Base-by-base conservation (phyloP, 306 rosid species). In the Malus orientalis region DNA sequence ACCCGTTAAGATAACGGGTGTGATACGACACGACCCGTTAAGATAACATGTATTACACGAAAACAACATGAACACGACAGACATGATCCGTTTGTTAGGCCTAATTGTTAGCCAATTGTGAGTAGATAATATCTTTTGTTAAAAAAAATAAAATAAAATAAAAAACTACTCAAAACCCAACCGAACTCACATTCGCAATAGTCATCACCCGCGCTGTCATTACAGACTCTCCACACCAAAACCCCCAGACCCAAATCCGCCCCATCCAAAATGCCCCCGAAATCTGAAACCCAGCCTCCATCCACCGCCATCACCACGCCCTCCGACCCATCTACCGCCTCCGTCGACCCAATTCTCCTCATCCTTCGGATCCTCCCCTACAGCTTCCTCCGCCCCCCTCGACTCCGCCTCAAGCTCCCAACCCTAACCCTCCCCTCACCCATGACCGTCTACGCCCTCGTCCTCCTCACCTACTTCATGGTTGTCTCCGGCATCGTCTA, bases 401-500 rank as follows among this genome's bases (percentile, higher is more conserved):
- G 74, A 45, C 86, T 83, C 78, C 73, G 84, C 42, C 81, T 83
- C 15, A 79, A 83, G 81, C 76, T 83, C 57, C 86, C 86, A 60
- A 60, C 83, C 72, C 45, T 83, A 47, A 75, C 83, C 20, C 75
- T 86, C 16, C 93, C 89, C 2, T 87, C 91, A 13, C 86, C 89
- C 23, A 87, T 86, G 89, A 84, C 90, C 44, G 90, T 90, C 74
- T 86, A 81, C 76, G 84, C 93, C 58, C 85, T 96, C 15, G 88
- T 91, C 80, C 99, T 92, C 75, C 91, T 92, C 78, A 92, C 99
- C 74, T 91, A 96, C 87, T 96, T 92, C 90, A 89, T 96, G 93
- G 97, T 96, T 44, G 93, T 96, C 69, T 96, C 99, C 23, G 99
- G 99, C 51, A 82, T 96, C 77, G 88, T 96, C 73, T 96, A 96